Base-by-base conservation (phyloP, 1,284 basidiomycete genomes). In the Marasmius sp. region DNA sequence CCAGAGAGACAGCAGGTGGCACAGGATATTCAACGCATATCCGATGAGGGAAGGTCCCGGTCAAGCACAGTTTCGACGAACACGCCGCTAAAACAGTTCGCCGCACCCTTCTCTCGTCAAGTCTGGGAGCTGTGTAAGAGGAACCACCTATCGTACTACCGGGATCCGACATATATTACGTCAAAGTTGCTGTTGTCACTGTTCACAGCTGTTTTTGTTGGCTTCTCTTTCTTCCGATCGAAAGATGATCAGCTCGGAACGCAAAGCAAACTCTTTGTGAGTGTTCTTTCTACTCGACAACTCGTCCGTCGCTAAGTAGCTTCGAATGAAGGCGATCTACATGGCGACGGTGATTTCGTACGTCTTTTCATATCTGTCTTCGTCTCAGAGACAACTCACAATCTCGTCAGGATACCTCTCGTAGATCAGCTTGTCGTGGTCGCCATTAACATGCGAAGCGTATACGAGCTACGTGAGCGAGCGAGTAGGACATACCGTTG, bases 401-500 rank as follows among this genome's bases (percentile, higher is more conserved):
- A 34, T 39, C 20, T 54, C 18, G 48, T 34, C 22, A 75, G 74
- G 61, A 77, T 77, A 2, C 81, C 81, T 2, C 69, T 81, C n/a
- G 72, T 77, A 27, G 81, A 79, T 64, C 81, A 83, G 66, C 68
- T 84, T 1, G 81, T 82, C 64, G 76, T 79, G 3, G 76, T 75
- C 3, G 83, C 79, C 70, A 75, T 84, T 56, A 69, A 73, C 34
- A 78, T 79, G 60, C 80, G 85, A 11, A 75, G 75, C 7, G 77
- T 93, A 37, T 94, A 91, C 69, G 88, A 92, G 68, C 84, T 87
- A 37, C 83, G 91, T 37, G 92, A 93, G 72, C 81, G 87, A 2
- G 84, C 89, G 0, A 90, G 88, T 66, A 84, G 89, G 67, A 93
- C 94, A 76, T 96, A 95, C 77, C 85, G 84, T 64, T 96, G 94